Evolutionary conservation across 2,329 filamentous ascomycete species (phyloP).

Genomic region (Pestalotiopsis sp.): DNA sequence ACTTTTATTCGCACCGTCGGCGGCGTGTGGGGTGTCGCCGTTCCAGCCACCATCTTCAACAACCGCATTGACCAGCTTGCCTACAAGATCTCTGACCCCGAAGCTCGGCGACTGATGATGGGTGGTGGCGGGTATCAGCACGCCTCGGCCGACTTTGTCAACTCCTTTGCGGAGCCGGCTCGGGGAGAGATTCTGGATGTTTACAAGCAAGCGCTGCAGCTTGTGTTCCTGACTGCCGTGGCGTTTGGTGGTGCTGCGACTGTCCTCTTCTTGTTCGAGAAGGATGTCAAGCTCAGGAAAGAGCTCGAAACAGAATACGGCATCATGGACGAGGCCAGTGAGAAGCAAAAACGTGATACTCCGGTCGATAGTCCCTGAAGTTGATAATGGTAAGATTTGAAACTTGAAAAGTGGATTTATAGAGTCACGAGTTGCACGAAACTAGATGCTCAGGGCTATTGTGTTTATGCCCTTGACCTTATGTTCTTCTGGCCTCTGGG

Average conservation of each 20-base stretch:
- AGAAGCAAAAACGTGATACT: no score
- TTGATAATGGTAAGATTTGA: no score
- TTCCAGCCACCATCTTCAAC: slow-evolving; percentile 40
- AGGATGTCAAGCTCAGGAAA: slow-evolving; percentile 9
- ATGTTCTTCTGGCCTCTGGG: no score
- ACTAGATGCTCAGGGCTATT: no score
- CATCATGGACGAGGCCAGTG: background rate
- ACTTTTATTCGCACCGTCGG: slow-evolving; percentile 44
- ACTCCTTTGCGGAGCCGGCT: background rate
- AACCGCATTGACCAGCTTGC: background rate
- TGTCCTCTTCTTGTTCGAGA: slow-evolving; percentile 5
- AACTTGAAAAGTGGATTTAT: no score
- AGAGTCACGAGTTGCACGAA: no score
- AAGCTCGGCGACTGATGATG: background rate
- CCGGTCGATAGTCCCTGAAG: no score
- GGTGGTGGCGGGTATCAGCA: background rate
- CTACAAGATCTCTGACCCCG: background rate
- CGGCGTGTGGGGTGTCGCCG: slow-evolving; percentile 42
- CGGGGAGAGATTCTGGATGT: background rate
- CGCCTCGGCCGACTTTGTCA: background rate
- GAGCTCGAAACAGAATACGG: slow-evolving; percentile 15
- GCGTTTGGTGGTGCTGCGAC: slow-evolving; percentile 6
- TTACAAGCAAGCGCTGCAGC: background rate
- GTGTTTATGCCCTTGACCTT: no score
- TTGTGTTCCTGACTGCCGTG: background rate